Conservation (phyloP, 2,329 filamentous ascomycete genomes). For the Trichophyton simii region DNA sequence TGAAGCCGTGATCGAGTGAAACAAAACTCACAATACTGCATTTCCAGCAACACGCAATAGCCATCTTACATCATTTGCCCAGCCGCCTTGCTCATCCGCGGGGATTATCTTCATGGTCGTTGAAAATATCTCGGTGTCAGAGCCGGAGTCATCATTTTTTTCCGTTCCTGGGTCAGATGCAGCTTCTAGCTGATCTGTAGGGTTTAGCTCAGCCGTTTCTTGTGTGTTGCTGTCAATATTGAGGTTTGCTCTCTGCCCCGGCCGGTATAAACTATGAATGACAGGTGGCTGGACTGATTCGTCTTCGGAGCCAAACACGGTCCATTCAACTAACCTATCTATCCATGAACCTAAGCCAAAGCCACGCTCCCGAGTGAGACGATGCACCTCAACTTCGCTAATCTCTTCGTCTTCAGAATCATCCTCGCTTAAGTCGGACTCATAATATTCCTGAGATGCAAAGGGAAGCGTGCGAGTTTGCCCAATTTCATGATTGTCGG, state of each 20-base stretch:
- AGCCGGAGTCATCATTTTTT: conserved; percentile 19
- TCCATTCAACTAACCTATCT: conserved; percentile 47
- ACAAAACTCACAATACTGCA: background rate
- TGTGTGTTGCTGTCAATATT: background rate
- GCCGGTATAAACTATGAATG: conserved; percentile 21
- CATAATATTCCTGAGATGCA: conserved; percentile 15
- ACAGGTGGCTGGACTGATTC: conserved; percentile 20
- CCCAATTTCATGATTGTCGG: conserved; percentile 11
- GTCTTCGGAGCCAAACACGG: conserved; percentile 42
- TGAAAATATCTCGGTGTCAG: conserved; percentile 9
- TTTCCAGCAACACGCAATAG: conserved; percentile 40
- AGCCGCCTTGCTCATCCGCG: conserved; percentile 35
- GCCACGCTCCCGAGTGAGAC: conserved; percentile 39
- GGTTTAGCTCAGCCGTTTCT: background rate
- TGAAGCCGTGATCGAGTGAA: background rate
- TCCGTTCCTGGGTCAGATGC: conserved; percentile 15
- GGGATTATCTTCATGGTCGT: conserved; percentile 18
- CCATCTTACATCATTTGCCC: conserved; percentile 46
- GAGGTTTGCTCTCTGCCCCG: background rate
- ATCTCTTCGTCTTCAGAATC: conserved; percentile 25
- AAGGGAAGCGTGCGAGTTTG: conserved; percentile 7
- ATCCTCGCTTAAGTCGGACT: conserved; percentile 13
- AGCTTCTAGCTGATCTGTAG: background rate
- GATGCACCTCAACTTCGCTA: conserved; percentile 41
- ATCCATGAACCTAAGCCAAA: conserved; percentile 46